A percentile compares a stretch with the other conserved stretches of the same genome.
Conservation (phyloP, 768 basidiomycete species). For the Clathrus columnatus region DNA sequence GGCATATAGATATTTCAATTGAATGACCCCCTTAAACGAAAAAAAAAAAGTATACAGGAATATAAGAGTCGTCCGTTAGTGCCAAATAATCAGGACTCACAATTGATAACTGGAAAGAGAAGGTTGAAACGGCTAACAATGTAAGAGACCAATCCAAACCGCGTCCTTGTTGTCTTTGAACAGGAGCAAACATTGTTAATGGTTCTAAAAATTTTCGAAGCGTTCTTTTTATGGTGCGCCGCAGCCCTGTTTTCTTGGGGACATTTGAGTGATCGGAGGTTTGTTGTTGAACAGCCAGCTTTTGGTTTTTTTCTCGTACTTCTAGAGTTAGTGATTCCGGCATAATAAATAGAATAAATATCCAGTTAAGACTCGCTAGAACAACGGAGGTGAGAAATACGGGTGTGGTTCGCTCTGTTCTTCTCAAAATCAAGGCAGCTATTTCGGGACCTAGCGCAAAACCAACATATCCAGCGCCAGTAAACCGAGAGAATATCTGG, state of each 20-base stretch:
- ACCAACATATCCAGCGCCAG: conserved; percentile 71
- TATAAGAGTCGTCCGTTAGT: neutral
- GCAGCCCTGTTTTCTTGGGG: conserved; percentile 22
- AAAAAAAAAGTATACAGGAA: conserved; percentile 1
- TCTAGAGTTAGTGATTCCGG: conserved; percentile 42
- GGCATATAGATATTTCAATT: conserved; percentile 71
- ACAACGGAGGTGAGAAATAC: conserved; percentile 48
- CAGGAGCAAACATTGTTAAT: conserved; percentile 61
- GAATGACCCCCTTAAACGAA: conserved; percentile 52
- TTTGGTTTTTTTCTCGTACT: conserved; percentile 18
- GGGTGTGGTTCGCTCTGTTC: conserved; percentile 35
- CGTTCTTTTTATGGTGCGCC: conserved; percentile 18
- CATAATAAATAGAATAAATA: conserved; percentile 51
- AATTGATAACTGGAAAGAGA: conserved; percentile 54
- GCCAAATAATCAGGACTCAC: conserved; percentile 30
- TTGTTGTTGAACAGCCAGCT: conserved; percentile 8
- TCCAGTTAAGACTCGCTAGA: conserved; percentile 38
- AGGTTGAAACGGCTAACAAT: conserved; percentile 52
- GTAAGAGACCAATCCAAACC: conserved; percentile 69
- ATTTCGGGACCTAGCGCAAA: conserved; percentile 74
- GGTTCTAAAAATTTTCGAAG: conserved; percentile 48
- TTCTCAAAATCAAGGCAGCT: conserved; percentile 40
- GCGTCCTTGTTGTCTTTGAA: conserved; percentile 25
- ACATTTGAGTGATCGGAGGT: conserved; percentile 17
- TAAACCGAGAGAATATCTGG: conserved; percentile 46